phyloP scores from a whole-genome alignment of 1,139 yeast species.

The Hemisphaericaspora xylofermentans region DNA sequence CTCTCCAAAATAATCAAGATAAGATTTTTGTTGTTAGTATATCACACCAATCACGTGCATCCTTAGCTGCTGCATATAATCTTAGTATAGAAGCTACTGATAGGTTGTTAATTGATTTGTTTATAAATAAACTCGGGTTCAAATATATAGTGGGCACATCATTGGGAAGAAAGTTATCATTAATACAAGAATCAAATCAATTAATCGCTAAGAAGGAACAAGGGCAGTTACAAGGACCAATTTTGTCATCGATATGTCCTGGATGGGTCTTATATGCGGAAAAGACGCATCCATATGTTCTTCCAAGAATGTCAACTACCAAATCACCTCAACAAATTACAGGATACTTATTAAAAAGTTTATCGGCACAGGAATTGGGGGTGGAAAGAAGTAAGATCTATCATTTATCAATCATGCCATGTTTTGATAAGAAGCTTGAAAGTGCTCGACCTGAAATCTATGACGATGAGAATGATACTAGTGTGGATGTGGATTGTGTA shows the following conservation, averaged over 20 bases:
- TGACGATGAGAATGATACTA: constrained; percentile 15
- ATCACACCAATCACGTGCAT: constrained; percentile 83
- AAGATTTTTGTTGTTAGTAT: constrained; percentile 69
- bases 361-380: constrained; percentile 43
- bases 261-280: constrained; percentile 97
- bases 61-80: constrained; percentile 69
- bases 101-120: constrained; percentile 54
- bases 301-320: constrained; percentile 60
- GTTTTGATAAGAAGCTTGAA: constrained; percentile 94
- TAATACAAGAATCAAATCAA: constrained; percentile 59
- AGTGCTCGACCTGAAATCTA: constrained; percentile 78
- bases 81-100: constrained; percentile 59
- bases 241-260: constrained; percentile 76
- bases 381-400: constrained; percentile 49
- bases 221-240: constrained; percentile 34
- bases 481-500: constrained; percentile 83
- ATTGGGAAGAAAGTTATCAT: constrained; percentile 70
- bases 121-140: constrained; percentile 65
- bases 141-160: constrained; percentile 80
- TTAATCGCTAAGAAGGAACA: constrained; percentile 22
- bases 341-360: constrained; percentile 69
- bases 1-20: constrained; percentile 38
- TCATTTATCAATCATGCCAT: constrained; percentile 90
- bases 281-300: constrained; percentile 85
- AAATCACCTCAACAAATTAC: constrained; percentile 95